Evolutionary conservation across 2,329 filamentous ascomycete genomes (phyloP), one percentile per base, ranked within the genome.

Genomic region (Fusarium avenaceum): DNA sequence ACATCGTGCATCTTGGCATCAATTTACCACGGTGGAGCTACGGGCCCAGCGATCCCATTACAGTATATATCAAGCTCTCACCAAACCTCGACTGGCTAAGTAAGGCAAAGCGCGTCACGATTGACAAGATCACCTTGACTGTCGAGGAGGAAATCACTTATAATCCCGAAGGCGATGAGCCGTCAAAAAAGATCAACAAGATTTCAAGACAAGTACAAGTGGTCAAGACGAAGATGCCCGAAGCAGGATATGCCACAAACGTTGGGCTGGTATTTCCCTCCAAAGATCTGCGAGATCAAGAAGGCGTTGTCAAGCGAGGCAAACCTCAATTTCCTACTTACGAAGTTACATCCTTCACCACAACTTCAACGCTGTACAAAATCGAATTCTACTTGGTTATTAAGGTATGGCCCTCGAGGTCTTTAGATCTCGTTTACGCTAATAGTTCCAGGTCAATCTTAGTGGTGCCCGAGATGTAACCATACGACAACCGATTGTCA

Each of bases 91-190:
- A 97, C 78, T 97, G 93, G 92, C 83, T 96, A 78, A 89, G 83
- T 76, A 98, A 97, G 79, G 94, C 95, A 47, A 93, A 90, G 77
- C 92, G 92, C 76, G 94, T 98, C 53, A 95, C 93, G 43, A 96
- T 99, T 75, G 91, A 94, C 76, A 96, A 96, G 76, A 96, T 99
- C 71, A 97, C 94, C 2, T 90, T 98, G 42, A 89, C 89, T 14
- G 96, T 99, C 72, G 96, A 98, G 76, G 96, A 99, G 80, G 95
- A 98, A 77, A 97, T 98, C 61, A 96, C 96, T n/a, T 99, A 92
- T 81, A 98, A 99, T 71, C 96, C 96, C 30, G 95, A 98, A 80
- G 96, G 96, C 48, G 96, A 98, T 76, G 96, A 98, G 77, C 94
- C 94, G 28, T 92, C 92, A 32, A 92, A 93, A 70, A 97, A 97